Evolutionary conservation across 805 yeast species (phyloP).

Genomic region (Metschnikowia santaceciliae): DNA sequence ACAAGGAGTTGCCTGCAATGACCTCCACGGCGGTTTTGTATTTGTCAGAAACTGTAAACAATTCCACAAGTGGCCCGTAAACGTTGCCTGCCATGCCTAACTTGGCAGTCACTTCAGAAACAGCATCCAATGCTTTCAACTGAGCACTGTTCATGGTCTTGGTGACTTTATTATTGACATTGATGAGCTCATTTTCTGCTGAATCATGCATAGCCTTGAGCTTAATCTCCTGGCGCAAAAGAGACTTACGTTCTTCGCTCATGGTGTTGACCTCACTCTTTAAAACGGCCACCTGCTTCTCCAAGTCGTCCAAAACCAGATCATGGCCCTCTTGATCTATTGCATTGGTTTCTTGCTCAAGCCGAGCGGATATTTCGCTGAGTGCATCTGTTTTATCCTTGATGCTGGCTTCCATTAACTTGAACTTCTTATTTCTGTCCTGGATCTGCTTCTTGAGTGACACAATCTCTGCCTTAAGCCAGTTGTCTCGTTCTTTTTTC

Average conservation of each 20-base stretch:
- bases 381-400: slow-evolving; percentile 21
- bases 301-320: slow-evolving; percentile 9
- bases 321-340: slow-evolving; percentile 4
- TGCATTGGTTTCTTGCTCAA: slow-evolving; percentile 2
- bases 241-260: slow-evolving; percentile 62
- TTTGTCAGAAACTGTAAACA: slow-evolving; percentile 75
- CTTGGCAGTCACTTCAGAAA: slow-evolving; percentile 56
- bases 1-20: slow-evolving; percentile 80
- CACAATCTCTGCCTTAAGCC: slow-evolving; percentile 56
- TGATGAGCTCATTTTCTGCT: slow-evolving; percentile 49
- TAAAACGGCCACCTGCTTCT: slow-evolving; percentile 36
- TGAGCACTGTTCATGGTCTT: slow-evolving; percentile 75
- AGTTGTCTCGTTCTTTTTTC: slow-evolving; percentile 57
- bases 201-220: slow-evolving; percentile 54
- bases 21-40: slow-evolving; percentile 86
- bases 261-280: slow-evolving; percentile 42
- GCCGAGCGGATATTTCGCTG: slow-evolving; percentile 9
- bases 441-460: slow-evolving; percentile 23
- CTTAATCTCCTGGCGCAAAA: slow-evolving; percentile 79
- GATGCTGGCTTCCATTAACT: neutral
- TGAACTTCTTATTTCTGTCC: slow-evolving; percentile 2
- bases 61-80: slow-evolving; percentile 81
- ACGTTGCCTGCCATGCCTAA: slow-evolving; percentile 56
- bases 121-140: slow-evolving; percentile 65
- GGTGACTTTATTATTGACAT: slow-evolving; percentile 56